Conservation (phyloP, 768 basidiomycete genomes). For the Mycena vulgaris region DNA sequence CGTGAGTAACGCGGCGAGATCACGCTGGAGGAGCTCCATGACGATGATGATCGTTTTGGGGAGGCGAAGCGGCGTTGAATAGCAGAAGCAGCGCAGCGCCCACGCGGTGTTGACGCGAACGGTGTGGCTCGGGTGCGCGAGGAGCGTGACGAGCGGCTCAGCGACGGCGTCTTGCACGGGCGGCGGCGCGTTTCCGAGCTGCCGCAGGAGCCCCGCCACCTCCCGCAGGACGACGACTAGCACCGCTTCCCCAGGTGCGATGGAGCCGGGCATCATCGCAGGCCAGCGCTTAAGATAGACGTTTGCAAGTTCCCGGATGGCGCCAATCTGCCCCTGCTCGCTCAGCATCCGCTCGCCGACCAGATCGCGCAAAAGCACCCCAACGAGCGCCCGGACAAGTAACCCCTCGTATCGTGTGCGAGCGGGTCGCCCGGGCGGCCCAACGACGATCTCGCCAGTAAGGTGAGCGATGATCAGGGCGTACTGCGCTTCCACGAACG, state of each 20-base stretch:
- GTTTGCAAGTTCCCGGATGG: conserved; percentile 88
- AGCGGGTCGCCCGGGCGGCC: conserved; percentile 63
- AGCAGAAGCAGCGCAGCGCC: conserved; percentile 92
- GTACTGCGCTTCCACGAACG: conserved; percentile 89
- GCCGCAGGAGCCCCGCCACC: conserved; percentile 87
- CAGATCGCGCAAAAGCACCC: conserved; percentile 85
- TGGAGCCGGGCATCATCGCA: conserved; percentile 90
- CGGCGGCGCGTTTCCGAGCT: conserved; percentile 93
- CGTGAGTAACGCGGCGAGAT: conserved; percentile 80
- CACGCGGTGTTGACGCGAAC: conserved; percentile 91
- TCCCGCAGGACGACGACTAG: conserved; percentile 86
- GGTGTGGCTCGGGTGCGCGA: conserved; percentile 89
- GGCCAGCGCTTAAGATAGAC: conserved; percentile 94
- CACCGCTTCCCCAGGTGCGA: conserved; percentile 75
- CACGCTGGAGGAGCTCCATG: conserved; percentile 87
- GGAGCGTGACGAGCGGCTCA: conserved; percentile 88
- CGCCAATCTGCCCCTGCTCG: conserved; percentile 94
- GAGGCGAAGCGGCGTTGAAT: conserved; percentile 87
- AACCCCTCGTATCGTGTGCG: conserved; percentile 81
- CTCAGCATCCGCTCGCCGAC: conserved; percentile 91
- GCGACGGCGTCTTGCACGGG: conserved; percentile 89
- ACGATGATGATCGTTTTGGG: conserved; percentile 84
- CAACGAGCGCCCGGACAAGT: conserved; percentile 79
- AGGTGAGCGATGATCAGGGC: conserved; percentile 84
- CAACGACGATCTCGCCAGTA: conserved; percentile 80